Base-by-base conservation (phyloP, 768 basidiomycete genomes). In the Botryobasidium botryosum region DNA sequence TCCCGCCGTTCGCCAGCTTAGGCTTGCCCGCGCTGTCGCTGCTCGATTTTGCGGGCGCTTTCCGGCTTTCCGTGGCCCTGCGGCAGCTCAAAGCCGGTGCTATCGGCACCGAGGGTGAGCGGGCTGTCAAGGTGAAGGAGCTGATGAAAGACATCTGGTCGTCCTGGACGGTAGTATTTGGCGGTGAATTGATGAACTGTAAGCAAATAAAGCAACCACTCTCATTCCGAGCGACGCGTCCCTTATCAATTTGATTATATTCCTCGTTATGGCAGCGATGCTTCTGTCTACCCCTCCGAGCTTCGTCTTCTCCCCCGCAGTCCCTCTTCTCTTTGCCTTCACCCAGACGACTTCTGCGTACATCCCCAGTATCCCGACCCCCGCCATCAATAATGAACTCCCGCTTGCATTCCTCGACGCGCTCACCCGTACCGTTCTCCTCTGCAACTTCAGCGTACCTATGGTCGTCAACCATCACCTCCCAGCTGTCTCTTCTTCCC, bases 361-460 rank as follows among this genome's bases (percentile, higher is more conserved):
- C 28, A 57, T 86, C 5, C 85, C 85, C 1, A 46, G 53, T 24
- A 67, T 71, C 2, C 80, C 73, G 38, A 56, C 57, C 1, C 63
- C 73, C 32, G 65, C 68, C 3, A 63, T 74, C 41, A 55, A 65
- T 48, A 66, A 67, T 26, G 87, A 92, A 56, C 63, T 88, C 8
- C 79, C 79, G 1, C 60, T 88, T 8, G 65, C 84, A 1, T 45
- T 86, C 35, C 51, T 87, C 4, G 87, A 92, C 56, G 85, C 75
- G 7, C 70, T 87, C 50, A 74, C 77, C 33, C 79, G 86, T 60
- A 74, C 84, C 3, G 69, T 77, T 50, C 70, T 92, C 23, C 64
- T 90, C 1, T 87, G 84, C 57, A 71, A 73, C 52, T 68, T 86
- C 50, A 75, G 86, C 29, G 77, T 85, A 4, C 75, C 81, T 8